Evolutionary conservation across 805 yeast species (phyloP).

Genomic region (Kluyveromyces starmeri): DNA sequence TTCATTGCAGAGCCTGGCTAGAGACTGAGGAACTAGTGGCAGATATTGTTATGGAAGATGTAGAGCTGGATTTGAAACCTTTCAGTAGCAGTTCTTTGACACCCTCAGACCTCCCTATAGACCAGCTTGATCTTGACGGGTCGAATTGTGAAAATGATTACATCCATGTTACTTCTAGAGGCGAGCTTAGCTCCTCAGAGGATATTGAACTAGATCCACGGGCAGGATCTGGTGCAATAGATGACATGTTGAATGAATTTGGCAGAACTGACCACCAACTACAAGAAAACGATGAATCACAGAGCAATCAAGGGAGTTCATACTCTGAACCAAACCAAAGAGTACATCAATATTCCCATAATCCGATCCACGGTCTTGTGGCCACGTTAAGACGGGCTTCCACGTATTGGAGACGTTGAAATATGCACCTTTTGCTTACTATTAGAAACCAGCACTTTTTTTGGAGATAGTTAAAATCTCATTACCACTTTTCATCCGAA

Average conservation of each 20-base stretch:
- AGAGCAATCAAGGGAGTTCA: background rate
- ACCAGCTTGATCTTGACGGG: background rate
- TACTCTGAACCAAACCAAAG: background rate
- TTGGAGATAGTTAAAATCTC: too few species aligned
- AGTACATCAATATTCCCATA: background rate
- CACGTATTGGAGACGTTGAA: constrained; percentile 4
- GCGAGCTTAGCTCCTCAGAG: constrained; percentile 25
- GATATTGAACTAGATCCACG: constrained; percentile 12
- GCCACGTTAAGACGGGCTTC: constrained; percentile 3
- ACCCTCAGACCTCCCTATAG: background rate
- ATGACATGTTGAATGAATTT: constrained; percentile 1
- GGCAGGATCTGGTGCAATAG: constrained; percentile 3
- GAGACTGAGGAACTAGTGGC: constrained; percentile 3
- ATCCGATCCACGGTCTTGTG: constrained; percentile 2
- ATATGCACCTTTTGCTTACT: too few species aligned
- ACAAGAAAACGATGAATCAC: background rate
- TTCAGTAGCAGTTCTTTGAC: constrained; percentile 1
- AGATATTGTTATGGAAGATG: constrained; percentile 5
- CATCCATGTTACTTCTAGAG: constrained; percentile 23
- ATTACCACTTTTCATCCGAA: too few species aligned
- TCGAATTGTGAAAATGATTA: constrained; percentile 12
- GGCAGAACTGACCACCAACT: too few species aligned
- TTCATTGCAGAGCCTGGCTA: constrained; percentile 4
- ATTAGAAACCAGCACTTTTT: too few species aligned
- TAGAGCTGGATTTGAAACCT: constrained; percentile 3